Conservation (phyloP, 1,284 basidiomycete species). For the Schizophyllum amplum region DNA sequence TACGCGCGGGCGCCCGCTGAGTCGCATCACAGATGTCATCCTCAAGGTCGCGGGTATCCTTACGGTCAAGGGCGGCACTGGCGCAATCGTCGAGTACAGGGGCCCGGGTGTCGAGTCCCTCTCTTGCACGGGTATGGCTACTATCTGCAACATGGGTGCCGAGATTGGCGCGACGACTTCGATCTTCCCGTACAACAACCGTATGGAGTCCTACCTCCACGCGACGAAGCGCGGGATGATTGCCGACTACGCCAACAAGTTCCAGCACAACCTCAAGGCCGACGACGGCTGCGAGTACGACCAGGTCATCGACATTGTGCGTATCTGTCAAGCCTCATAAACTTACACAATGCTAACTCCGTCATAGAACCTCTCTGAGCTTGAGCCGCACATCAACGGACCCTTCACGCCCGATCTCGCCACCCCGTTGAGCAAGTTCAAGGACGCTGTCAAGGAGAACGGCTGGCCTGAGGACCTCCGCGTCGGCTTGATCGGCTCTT, state of each 20-base stretch:
- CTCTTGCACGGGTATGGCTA: constrained; percentile 99
- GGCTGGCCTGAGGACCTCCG: constrained; percentile 96
- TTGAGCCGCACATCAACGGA: constrained; percentile 99
- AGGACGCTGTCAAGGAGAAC: constrained; percentile 89
- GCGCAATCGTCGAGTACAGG: constrained; percentile 93
- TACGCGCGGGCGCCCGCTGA: constrained; percentile 4
- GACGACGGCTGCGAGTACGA: constrained; percentile 94
- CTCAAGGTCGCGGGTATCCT: constrained; percentile 97
- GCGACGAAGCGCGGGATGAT: constrained; percentile 90
- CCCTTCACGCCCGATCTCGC: constrained; percentile 97
- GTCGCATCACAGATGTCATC: constrained; percentile 66
- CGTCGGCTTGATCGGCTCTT: constrained; percentile 96
- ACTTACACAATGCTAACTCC: background rate
- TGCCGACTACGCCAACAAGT: constrained; percentile 84
- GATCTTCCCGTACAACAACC: constrained; percentile 96
- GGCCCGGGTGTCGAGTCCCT: constrained; percentile 93
- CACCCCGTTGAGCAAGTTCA: constrained; percentile 95
- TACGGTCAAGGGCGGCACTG: constrained; percentile 97
- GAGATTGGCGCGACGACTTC: constrained; percentile 99
- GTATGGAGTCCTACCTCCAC: constrained; percentile 90
- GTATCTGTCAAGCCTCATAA: constrained; percentile 17
- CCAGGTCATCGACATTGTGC: constrained; percentile 84
- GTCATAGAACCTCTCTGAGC: constrained; percentile 80
- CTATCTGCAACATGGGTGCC: constrained; percentile 99
- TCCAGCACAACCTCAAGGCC: constrained; percentile 88